Evolutionary conservation across 257 asterid species (phyloP).

Genomic region (Solanum lignicaule): DNA sequence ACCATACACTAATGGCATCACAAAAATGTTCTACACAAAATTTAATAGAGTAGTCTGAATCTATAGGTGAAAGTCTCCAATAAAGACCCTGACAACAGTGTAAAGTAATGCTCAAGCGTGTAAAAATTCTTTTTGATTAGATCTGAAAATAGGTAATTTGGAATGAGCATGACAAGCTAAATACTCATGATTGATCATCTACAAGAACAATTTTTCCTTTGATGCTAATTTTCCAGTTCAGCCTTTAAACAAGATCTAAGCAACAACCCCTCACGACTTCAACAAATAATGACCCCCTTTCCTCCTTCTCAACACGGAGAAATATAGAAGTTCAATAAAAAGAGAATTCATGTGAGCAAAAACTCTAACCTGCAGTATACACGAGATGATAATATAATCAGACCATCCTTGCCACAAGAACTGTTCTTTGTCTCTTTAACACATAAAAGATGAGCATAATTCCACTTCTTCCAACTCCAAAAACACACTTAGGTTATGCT

Average conservation of each 20-base stretch:
- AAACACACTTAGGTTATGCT: neutral
- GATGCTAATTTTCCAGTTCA: neutral
- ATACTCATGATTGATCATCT: neutral
- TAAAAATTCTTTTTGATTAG: neutral
- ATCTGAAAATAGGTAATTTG: neutral
- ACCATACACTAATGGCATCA: neutral
- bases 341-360: neutral
- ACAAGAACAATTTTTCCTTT: neutral
- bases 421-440: neutral
- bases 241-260: neutral
- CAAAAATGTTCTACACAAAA: neutral
- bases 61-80: neutral
- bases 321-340: neutral
- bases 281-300: neutral
- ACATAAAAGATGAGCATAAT: neutral
- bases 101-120: neutral
- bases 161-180: neutral
- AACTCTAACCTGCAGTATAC: neutral
- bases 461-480: neutral
- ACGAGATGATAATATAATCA: neutral
- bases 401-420: neutral
- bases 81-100: neutral
- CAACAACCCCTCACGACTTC: neutral
- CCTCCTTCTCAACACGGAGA: neutral
- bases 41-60: neutral